phyloP scores from a whole-genome alignment of 164 flowering plant genomes.

The Cinnamomum chago region DNA sequence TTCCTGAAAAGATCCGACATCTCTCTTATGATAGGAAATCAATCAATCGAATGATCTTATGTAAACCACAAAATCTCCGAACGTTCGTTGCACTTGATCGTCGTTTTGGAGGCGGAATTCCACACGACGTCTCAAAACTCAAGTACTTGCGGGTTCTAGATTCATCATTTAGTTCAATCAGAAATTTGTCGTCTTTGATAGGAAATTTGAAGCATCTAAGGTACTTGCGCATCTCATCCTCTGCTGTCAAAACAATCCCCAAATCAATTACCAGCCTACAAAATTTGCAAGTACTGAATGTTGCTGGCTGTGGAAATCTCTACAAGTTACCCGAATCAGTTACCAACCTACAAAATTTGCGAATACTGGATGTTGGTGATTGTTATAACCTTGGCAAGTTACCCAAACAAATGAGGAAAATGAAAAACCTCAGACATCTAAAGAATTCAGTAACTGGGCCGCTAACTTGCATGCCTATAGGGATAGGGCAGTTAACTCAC shows the following conservation, averaged over 20 bases:
- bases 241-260: conserved; percentile 6
- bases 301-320: neutral
- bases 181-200: neutral
- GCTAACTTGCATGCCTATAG: neutral
- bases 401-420: neutral
- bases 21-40: neutral
- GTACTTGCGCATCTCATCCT: conserved; percentile 6
- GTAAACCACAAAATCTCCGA: neutral
- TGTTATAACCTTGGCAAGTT: conserved; percentile 8
- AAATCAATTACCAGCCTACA: conserved; percentile 4
- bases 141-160: conserved; percentile 5
- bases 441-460: neutral
- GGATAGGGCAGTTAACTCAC: neutral
- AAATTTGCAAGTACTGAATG: conserved; percentile 3
- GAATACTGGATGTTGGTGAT: neutral
- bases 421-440: conserved; percentile 1
- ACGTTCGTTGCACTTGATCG: neutral
- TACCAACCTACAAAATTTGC: too few relatives aligned
- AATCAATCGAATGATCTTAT: neutral
- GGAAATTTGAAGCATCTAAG: conserved; percentile 13
- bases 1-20: conserved; percentile 4
- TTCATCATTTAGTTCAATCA: neutral
- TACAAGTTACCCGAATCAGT: too few relatives aligned
- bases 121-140: neutral
- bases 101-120: too few relatives aligned